Evolutionary conservation across 371 early-diverging fungal species (phyloP), one percentile per base, ranked within the genome.

Genomic region (Apophysomyces ossiformis): DNA sequence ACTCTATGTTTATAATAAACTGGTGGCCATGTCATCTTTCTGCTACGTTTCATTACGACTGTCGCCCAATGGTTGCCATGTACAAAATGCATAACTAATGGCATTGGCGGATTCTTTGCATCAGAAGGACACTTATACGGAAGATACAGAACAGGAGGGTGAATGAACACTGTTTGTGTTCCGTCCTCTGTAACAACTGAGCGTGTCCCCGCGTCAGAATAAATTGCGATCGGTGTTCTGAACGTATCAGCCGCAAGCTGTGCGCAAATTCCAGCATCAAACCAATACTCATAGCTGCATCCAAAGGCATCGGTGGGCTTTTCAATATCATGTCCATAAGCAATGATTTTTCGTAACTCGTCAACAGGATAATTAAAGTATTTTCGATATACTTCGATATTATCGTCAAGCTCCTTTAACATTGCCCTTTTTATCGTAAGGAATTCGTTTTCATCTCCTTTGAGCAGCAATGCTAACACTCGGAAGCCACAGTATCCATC

Each of bases 231-330:
- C 7, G 62, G 62, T 21, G 47, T 44, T 1, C 15, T 32, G 39
- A 61, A 61, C 5, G 62, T 47, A 50, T 61, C 62, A 47, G 62
- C 62, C 18, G 62, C 62, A 5, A 61, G 21, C 36, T 61, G 62
- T 13, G 47, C 62, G 35, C 62, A 61, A 2, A 45, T 46, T 1
- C 46, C 21, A 2, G 50, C 50, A 16, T 35, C 39, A 38, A 63
- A 63, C 64, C 64, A 63, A n/a, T 63, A 38, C 32, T 56, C 47
- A 18, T 50, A 50, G 18, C 18, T 7, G 18, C 50, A 50, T 5
- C 50, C 50, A 18, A 21, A 4, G 50, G 18, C 5, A n/a, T n/a
- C n/a, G n/a, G n/a, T 13, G 18, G 7, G 18, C 21, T 50, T 50
- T 50, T 50, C 50, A 50, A 18, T 2, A 8, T 50, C 50, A 18